Evolutionary conservation across 306 rosid species (phyloP).

Genomic region (Gillenia trifoliata): DNA sequence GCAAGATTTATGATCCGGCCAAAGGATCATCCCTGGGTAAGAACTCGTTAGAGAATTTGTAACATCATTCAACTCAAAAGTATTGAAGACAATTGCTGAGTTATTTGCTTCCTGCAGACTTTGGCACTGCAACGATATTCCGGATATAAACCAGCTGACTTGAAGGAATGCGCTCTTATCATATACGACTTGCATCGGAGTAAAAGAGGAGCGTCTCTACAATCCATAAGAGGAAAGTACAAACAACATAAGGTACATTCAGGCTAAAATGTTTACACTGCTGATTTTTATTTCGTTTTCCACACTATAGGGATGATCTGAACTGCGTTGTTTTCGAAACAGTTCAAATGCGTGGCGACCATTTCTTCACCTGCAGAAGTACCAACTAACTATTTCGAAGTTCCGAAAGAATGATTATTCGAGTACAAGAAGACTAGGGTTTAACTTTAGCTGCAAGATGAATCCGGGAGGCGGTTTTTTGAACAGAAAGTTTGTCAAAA

Average conservation of each 20-base stretch:
- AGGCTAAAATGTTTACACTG: not conserved
- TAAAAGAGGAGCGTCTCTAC: constrained; percentile 63
- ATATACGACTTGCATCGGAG: constrained; percentile 70
- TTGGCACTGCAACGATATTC: constrained; percentile 38
- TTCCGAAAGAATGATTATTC: constrained; percentile 19
- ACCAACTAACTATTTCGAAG: constrained; percentile 53
- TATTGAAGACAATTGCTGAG: constrained; percentile 8
- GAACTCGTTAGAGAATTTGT: not conserved
- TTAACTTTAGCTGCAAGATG: not conserved
- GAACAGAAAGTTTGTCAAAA: not conserved
- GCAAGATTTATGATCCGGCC: constrained; percentile 60
- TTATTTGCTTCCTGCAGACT: constrained; percentile 33
- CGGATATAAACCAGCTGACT: constrained; percentile 52
- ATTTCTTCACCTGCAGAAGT: constrained; percentile 83
- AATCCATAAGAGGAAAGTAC: constrained; percentile 73
- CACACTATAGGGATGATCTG: not conserved
- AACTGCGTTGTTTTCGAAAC: constrained; percentile 26
- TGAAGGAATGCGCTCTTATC: constrained; percentile 55
- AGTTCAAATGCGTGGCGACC: constrained; percentile 79
- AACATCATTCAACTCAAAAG: not conserved
- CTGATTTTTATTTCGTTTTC: not conserved
- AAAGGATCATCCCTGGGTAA: constrained; percentile 77
- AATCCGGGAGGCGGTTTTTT: not conserved
- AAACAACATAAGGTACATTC: constrained; percentile 67
- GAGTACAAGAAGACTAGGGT: not conserved